These are phyloP conservation scores for Solanum sitiens DNA, from an alignment of 257 asterid genomes.

Conservation along the genomic window DNA sequence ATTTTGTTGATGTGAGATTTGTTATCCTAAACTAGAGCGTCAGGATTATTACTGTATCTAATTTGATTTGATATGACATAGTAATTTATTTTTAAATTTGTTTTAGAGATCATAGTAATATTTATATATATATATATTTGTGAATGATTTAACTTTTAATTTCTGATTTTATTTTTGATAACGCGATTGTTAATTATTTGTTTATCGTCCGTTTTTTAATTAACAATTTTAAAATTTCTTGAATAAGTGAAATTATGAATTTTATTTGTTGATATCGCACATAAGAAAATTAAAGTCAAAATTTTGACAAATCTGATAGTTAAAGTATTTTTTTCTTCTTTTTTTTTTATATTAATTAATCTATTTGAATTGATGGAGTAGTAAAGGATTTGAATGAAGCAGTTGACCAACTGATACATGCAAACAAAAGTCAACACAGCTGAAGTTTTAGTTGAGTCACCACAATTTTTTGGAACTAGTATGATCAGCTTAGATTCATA, in stretches of 20 bases:
- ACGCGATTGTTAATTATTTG: too few relatives aligned
- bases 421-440: background rate
- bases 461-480: background rate
- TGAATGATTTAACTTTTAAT: background rate
- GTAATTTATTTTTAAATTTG: background rate
- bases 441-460: background rate
- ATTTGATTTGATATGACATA: background rate
- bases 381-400: background rate
- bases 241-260: background rate
- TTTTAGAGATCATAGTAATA: background rate
- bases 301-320: background rate
- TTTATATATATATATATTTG: background rate
- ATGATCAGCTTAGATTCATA: background rate
- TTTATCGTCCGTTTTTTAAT: too few relatives aligned
- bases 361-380: background rate
- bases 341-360: background rate
- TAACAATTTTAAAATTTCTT: background rate
- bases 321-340: background rate
- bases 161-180: background rate
- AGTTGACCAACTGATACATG: background rate
- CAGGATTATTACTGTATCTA: background rate
- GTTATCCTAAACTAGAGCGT: background rate
- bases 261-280: background rate
- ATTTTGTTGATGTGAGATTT: background rate
- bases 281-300: background rate